phyloP scores from a whole-genome alignment of 352 stramenopile genomes.

The Phytophthora pini region DNA sequence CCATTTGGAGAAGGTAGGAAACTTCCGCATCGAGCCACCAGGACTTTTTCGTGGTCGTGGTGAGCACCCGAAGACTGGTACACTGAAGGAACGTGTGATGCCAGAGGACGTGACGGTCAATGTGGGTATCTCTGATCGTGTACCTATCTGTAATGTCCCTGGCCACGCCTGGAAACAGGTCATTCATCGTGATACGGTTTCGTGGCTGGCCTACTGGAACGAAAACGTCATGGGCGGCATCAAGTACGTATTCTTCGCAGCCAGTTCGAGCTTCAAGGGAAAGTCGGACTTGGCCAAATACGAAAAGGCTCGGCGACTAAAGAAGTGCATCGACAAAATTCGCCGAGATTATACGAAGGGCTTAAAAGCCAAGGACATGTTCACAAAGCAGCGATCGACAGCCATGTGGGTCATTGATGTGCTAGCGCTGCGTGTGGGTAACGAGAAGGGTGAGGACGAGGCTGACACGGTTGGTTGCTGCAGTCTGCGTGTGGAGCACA shows the following conservation, averaged over 20 bases:
- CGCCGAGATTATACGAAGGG: slow-evolving; percentile 92
- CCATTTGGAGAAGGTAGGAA: slow-evolving; percentile 98
- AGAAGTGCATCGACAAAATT: slow-evolving; percentile 98
- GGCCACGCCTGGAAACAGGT: slow-evolving; percentile 97
- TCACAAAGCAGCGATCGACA: slow-evolving; percentile 94
- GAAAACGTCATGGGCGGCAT: slow-evolving; percentile 98
- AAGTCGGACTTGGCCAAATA: slow-evolving; percentile 99
- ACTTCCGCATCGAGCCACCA: slow-evolving; percentile 98
- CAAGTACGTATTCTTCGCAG: slow-evolving; percentile 99
- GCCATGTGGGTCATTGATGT: slow-evolving; percentile 99
- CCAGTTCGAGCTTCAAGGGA: slow-evolving; percentile 99
- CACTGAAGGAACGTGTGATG: slow-evolving; percentile 96
- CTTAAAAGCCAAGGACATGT: slow-evolving; percentile 91
- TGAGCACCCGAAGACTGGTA: slow-evolving; percentile 99
- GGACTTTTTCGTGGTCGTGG: slow-evolving; percentile 98
- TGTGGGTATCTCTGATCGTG: slow-evolving; percentile 91
- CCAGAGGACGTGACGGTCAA: slow-evolving; percentile 99
- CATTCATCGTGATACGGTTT: slow-evolving; percentile 93
- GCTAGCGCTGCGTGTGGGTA: slow-evolving; percentile 99
- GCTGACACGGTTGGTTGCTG: slow-evolving; percentile 99
- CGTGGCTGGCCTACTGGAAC: slow-evolving; percentile 96
- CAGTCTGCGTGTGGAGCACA: slow-evolving; percentile 98
- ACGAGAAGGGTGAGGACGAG: slow-evolving; percentile 99
- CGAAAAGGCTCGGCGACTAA: slow-evolving; percentile 98
- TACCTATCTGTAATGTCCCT: slow-evolving; percentile 92